These are phyloP conservation scores for Fusarium odoratissimum DNA, from an alignment of 2,329 filamentous ascomycete genomes.

Conservation along the genomic window DNA sequence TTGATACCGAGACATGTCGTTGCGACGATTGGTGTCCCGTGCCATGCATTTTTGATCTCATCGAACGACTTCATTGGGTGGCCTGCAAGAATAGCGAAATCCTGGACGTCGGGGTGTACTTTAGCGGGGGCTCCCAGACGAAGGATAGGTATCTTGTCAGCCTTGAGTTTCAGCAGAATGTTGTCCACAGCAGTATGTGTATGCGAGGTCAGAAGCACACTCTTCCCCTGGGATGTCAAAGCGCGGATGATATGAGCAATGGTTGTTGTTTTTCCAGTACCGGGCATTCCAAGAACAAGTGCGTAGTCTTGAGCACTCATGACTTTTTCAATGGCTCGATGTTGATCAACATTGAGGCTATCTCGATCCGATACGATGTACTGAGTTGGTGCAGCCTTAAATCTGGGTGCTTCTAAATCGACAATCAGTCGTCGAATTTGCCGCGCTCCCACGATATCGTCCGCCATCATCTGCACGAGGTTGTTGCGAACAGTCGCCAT, in stretches of 20 bases:
- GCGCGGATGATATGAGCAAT: constrained; percentile 97
- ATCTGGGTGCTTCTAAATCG: constrained; percentile 77
- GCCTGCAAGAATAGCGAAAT: constrained; percentile 84
- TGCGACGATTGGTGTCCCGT: constrained; percentile 87
- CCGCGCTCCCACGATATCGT: constrained; percentile 75
- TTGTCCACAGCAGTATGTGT: constrained; percentile 99
- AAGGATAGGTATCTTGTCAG: constrained; percentile 81
- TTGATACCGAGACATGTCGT: constrained; percentile 95
- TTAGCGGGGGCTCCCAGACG: constrained; percentile 88
- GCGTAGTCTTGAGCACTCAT: constrained; percentile 97
- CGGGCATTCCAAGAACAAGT: constrained; percentile 97
- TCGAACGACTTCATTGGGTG: constrained; percentile 81
- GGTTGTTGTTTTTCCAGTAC: constrained; percentile 97
- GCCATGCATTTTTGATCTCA: constrained; percentile 85
- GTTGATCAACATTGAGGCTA: constrained; percentile 88
- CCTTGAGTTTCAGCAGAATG: constrained; percentile 89
- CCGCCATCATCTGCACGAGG: constrained; percentile 89
- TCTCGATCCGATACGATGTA: constrained; percentile 72
- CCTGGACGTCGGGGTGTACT: constrained; percentile 86
- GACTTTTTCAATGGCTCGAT: constrained; percentile 88
- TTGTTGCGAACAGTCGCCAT: constrained; percentile 97
- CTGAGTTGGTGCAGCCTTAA: constrained; percentile 73
- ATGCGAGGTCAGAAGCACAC: constrained; percentile 92
- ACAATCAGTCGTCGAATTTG: constrained; percentile 84
- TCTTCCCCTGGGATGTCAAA: constrained; percentile 88